A percentile compares a stretch with the other conserved stretches of the same genome.
These are phyloP conservation scores for Salix dunnii DNA, from an alignment of 345 rosid species.

Conservation along the genomic window DNA sequence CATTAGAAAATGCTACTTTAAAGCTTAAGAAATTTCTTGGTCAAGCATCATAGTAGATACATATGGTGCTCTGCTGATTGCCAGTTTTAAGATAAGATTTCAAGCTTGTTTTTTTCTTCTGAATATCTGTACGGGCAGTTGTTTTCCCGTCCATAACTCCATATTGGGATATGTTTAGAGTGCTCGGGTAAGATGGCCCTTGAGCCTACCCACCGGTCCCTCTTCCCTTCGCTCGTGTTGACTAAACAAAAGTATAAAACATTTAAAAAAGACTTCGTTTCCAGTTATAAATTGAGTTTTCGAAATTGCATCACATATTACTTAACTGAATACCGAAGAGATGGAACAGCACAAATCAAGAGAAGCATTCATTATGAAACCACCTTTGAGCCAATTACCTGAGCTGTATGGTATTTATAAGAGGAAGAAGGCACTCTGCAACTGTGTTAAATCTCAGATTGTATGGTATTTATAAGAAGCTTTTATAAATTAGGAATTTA, in stretches of 20 bases:
- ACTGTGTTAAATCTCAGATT: neutral
- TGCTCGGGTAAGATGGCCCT: neutral
- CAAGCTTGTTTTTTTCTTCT: neutral
- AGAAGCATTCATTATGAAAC: neutral
- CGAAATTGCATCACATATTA: neutral
- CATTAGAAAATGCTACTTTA: neutral
- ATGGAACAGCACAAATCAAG: neutral
- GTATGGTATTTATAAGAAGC: neutral
- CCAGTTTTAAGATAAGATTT: neutral
- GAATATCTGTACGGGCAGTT: conserved; percentile 13
- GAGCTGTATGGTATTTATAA: neutral
- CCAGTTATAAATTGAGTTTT: neutral
- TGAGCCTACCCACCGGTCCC: neutral
- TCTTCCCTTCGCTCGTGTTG: neutral
- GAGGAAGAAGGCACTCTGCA: neutral
- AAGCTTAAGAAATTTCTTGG: neutral
- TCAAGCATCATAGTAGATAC: neutral
- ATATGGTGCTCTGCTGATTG: neutral
- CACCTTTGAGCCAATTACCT: neutral
- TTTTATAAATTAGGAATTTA: no score
- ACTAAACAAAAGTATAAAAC: neutral
- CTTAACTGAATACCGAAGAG: neutral
- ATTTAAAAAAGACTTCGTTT: neutral
- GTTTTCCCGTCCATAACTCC: neutral
- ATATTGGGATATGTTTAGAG: neutral